Base-by-base conservation (phyloP, 495 filamentous ascomycete species). In the Ramalina intermedia region DNA sequence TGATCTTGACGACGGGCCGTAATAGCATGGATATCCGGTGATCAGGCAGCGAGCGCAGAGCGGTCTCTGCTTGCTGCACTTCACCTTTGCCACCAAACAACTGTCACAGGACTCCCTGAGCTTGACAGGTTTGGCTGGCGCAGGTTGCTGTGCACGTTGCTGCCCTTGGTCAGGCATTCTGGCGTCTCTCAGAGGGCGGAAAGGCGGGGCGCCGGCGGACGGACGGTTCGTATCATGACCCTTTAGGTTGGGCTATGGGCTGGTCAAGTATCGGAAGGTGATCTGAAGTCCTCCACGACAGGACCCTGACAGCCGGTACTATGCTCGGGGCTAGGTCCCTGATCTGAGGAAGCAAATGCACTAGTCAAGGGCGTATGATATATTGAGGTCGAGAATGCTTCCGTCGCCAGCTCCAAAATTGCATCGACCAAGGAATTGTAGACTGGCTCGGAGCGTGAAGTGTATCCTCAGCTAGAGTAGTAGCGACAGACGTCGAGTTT, bases 51-150 rank as follows among this genome's bases (percentile, higher is more conserved):
- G 66, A 20, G 63, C 60, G 53, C 72, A 75, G 43, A 72, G 58
- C 4, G 72, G 71, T 37, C 67, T 62, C 1, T 59, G 60, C 50
- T 74, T 75, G 50, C 67, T 69, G 57, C 72, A 75, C 51, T 73
- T 74, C 60, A 75, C 70, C 54, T 75, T 75, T 37, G 72, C 71
- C 27, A 72, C 57, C 49, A 73, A 71, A 56, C 72, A 75, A n/a
- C 68, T 69, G 53, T 75, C 72, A 57, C 72, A 75, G 35, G 72
- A 74, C 26, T 67, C 69, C 38, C 71, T 64, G 43, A 74, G 63
- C 21, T 69, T 58, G 43, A 63, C 38, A 61, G 62, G 48, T 62
- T 64, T 43, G 60, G 70, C 43, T 47, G 41, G 26, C 3, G 23
- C 35, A 24, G 27, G 13, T 41, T 14, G 16, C 37, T 57, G 56